phyloP scores from a whole-genome alignment of 116 monocot species.

The Zostera marina region DNA sequence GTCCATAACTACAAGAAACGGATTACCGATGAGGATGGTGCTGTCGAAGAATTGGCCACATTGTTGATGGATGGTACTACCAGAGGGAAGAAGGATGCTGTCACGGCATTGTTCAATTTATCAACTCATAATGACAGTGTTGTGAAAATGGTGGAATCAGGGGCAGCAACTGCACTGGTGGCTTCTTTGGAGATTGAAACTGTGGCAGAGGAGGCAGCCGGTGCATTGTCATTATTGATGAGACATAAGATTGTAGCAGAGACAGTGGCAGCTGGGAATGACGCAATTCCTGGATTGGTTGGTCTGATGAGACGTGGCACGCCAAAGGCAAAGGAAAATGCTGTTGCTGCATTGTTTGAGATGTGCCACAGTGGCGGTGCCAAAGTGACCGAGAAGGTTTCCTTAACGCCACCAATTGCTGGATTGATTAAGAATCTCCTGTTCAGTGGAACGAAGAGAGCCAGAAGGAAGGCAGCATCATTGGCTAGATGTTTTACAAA shows the following conservation, averaged over 20 bases:
- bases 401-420: constrained; percentile 26
- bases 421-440: constrained; percentile 39
- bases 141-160: constrained; percentile 34
- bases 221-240: constrained; percentile 44
- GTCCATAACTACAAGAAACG: constrained; percentile 68
- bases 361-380: constrained; percentile 46
- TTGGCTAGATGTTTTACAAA: constrained; percentile 37
- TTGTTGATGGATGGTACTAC: constrained; percentile 38
- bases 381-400: constrained; percentile 24
- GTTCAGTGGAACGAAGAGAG: constrained; percentile 61
- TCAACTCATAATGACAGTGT: constrained; percentile 44
- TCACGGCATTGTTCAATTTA: constrained; percentile 67
- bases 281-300: background rate
- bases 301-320: constrained; percentile 53
- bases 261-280: constrained; percentile 8
- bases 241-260: constrained; percentile 21
- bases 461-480: constrained; percentile 50
- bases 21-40: constrained; percentile 44
- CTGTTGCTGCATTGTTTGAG: constrained; percentile 61
- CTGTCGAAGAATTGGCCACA: constrained; percentile 28
- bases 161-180: constrained; percentile 35
- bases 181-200: constrained; percentile 29
- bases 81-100: constrained; percentile 75
- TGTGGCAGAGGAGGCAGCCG: constrained; percentile 74
- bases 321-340: constrained; percentile 73